Evolutionary conservation across 225 moss, liverwort and hornwort species (phyloP), one percentile per base, ranked within the genome.

Genomic region (Sphagnum contortum): DNA sequence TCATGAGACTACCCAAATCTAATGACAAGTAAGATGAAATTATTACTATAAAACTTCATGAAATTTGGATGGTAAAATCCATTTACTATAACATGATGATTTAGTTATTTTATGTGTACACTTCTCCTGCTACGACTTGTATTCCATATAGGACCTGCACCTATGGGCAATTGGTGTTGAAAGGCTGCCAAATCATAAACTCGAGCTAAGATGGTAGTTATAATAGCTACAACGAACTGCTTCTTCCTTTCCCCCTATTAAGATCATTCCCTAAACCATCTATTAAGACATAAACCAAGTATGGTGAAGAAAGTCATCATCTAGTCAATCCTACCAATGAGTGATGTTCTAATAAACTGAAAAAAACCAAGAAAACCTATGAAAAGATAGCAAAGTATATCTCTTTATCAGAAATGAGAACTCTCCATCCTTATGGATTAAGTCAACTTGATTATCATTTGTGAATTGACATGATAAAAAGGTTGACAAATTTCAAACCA

Each of bases 201-300:
- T 66, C 84, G 86, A 59, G 95, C 87, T 66, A 95, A 73, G 56
- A 95, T 84, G 47, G 89, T 86, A 64, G 79, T 82, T 67, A 91
- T 91, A 69, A 95, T 95, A 6, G 95, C 87, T 55, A 91, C 91
- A 62, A 91, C 88, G 73, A 95, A 95, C 80, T 95, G 91, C 72
- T 95, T 95, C 64, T 90, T 95, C 71, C 89, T 81, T 75, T 92
- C 95, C 64, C 95, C 95, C 95, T 95, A 81, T 64, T 45, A 9
- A 8, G 4, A 6, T 29, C 29, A 58, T 12, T 10, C 3, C 29
- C n/a, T 5, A 66, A 2, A 3, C 3, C 3, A 7, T 47, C 6
- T 0, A 48, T 4, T 4, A 2, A 10, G 4, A 44, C 4, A 5
- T n/a, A 9, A 62, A 44, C 9, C 44, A 61, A 44, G 4, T 4